Conservation (phyloP, 352 stramenopile genomes). For the Pythium dissotocum region DNA sequence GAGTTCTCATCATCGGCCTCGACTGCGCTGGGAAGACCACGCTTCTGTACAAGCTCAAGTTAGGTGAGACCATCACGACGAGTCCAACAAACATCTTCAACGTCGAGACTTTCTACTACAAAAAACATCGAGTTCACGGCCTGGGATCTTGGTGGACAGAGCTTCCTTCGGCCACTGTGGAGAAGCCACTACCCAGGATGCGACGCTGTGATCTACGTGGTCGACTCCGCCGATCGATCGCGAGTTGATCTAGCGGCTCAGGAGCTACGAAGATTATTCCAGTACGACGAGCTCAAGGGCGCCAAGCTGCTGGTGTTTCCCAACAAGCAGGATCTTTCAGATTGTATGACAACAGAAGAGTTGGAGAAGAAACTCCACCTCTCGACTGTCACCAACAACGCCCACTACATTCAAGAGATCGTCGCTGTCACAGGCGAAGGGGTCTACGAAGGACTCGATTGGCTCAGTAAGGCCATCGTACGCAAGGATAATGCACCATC, state of each 20-base stretch:
- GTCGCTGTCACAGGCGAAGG: conserved; percentile 10
- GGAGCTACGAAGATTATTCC: conserved; percentile 28
- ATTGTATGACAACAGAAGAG: conserved; percentile 31
- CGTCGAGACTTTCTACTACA: conserved; percentile 76
- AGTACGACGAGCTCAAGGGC: conserved; percentile 27
- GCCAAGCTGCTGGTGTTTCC: conserved; percentile 42
- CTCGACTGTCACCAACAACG: conserved; percentile 5
- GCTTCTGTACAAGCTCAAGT: conserved; percentile 91
- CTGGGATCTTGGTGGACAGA: conserved; percentile 81
- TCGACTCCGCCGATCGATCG: conserved; percentile 43
- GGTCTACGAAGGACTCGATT: conserved; percentile 26
- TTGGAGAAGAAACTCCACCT: conserved; percentile 29
- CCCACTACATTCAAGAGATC: not conserved
- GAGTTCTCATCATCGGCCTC: conserved; percentile 71
- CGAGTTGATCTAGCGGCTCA: conserved; percentile 32
- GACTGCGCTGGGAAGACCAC: conserved; percentile 97
- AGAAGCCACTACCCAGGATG: conserved; percentile 51
- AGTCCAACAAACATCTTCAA: conserved; percentile 88
- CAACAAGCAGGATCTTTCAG: conserved; percentile 45
- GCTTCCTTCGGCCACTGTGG: conserved; percentile 45
- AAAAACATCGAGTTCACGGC: conserved; percentile 72
- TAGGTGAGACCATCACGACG: conserved; percentile 67
- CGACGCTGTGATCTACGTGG: conserved; percentile 62
- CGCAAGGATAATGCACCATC: no score
- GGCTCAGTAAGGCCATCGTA: conserved; percentile 13